Evolutionary conservation across 768 basidiomycete genomes (phyloP).

Genomic region (Cantharellus cinnabarinus): DNA sequence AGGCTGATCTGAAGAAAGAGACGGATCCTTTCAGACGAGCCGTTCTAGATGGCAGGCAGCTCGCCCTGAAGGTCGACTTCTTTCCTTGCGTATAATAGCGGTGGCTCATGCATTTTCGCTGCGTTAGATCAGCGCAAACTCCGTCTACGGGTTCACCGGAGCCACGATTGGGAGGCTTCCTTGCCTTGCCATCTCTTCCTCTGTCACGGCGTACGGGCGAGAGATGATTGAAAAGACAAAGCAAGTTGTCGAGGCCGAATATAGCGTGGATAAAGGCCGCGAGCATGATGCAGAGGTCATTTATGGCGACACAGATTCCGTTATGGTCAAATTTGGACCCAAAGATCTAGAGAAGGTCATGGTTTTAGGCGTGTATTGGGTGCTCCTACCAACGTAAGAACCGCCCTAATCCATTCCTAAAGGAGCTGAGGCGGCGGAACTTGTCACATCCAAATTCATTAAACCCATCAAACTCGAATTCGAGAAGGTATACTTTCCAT

Average conservation of each 20-base stretch:
- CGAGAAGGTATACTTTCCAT: conserved; percentile 98
- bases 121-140: conserved; percentile 83
- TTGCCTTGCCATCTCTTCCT: conserved; percentile 88
- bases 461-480: conserved; percentile 98
- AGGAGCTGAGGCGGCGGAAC: conserved; percentile 84
- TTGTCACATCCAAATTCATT: conserved; percentile 79
- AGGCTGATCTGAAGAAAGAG: conserved; percentile 89
- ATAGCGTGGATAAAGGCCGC: conserved; percentile 67
- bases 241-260: conserved; percentile 75
- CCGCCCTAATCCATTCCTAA: background rate
- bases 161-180: conserved; percentile 94
- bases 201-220: conserved; percentile 87
- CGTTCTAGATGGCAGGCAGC: conserved; percentile 88
- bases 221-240: conserved; percentile 99
- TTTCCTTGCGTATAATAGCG: background rate
- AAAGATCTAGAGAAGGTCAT: conserved; percentile 72
- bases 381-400: background rate
- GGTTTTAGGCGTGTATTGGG: conserved; percentile 46
- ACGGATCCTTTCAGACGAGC: conserved; percentile 94
- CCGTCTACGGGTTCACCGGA: conserved; percentile 97
- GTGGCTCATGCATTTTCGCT: background rate
- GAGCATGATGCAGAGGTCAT: conserved; percentile 81
- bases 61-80: conserved; percentile 65
- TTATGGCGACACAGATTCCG: conserved; percentile 97
- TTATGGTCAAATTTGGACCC: conserved; percentile 95